Base-by-base conservation (phyloP, 371 early-diverging fungal species). In the Funneliformis caledonium region DNA sequence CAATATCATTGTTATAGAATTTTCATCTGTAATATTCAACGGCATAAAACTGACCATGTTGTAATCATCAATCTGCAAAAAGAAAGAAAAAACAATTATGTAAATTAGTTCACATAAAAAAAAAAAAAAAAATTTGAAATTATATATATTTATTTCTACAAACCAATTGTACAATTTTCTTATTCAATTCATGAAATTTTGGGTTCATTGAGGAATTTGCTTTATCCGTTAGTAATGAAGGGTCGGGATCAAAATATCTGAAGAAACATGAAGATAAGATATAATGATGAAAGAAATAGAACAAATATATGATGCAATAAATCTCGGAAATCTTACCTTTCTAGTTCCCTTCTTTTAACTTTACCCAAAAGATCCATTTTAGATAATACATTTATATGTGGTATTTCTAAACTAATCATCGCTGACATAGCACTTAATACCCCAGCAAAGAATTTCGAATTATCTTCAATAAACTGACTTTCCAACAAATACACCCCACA, bases 11-110 rank as follows among this genome's bases (percentile, higher is more conserved):
- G 92, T 93, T 33, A 99, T 88, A 9, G 96, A 96, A 82, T 98
- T 98, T 84, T 99, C 99, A 85, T 99, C 97, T 60, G 89, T 89
- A 80, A 97, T 95, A 85, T 99, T 94, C 37, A 99, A 88, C 50
- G 99, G 97, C 80, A 98, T 84, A 85, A 97, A 98, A 73, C 92
- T 91, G 48, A 99, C 97, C 97, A 99, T 96, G 85, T 94, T 96
- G 83, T 94, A 97, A 83, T 98, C 97, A 56, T 97, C 97, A 85
- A 97, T 94, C 91, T 92, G 84, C 47, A 45, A 76, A 81, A 48
- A 72, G 76, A n/a, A 81, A 70, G 14, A 19, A 14, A 47, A 26
- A 26, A 26, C 26, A 26, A 26, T 26, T 42, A 42, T 59, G 19
- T 3, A 14, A 68, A 69, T 19, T 19, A 69, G 26, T 22, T 22